Conservation (phyloP, 208 protist species). For the Endotrypanum monterogeii region DNA sequence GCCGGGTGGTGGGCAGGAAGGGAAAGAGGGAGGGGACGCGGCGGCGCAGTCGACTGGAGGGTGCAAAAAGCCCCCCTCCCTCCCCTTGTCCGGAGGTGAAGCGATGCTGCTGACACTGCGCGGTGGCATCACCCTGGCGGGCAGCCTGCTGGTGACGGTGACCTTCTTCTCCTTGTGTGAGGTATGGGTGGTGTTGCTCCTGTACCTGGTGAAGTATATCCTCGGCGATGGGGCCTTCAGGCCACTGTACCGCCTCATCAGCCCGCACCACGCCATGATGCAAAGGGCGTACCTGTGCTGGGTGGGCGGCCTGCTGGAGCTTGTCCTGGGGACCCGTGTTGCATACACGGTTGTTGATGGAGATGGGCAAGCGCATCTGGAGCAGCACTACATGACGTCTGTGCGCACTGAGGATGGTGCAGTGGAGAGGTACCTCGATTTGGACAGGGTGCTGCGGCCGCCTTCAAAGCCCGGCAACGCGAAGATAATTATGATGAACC, state of each 20-base stretch:
- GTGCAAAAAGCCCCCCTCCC: not conserved
- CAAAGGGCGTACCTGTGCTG: conserved; percentile 49
- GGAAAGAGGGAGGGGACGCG: not conserved
- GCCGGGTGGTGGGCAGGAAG: not conserved
- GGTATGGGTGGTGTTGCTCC: conserved; percentile 24
- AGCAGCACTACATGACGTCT: conserved; percentile 21
- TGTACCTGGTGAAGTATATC: conserved; percentile 37
- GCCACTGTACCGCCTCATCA: conserved; percentile 29
- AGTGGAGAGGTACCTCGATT: conserved; percentile 17
- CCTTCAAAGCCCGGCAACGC: conserved; percentile 57
- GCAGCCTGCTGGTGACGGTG: conserved; percentile 21
- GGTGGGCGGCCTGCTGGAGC: conserved; percentile 52
- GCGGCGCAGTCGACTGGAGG: not conserved
- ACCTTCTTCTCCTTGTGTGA: conserved; percentile 24
- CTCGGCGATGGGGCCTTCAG: conserved; percentile 17
- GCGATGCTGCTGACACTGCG: conserved; percentile 35
- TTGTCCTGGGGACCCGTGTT: conserved; percentile 50
- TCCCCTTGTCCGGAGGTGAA: not conserved
- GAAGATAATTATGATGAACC: conserved; percentile 88
- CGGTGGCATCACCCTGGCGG: conserved; percentile 33
- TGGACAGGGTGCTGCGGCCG: conserved; percentile 31
- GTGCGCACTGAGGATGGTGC: conserved; percentile 4
- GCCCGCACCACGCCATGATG: conserved; percentile 34
- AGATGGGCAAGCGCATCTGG: conserved; percentile 40
- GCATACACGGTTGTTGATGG: conserved; percentile 73